These are phyloP conservation scores for Barnettozyma hawaiiensis DNA, from an alignment of 1,139 yeast genomes.

Conservation along the genomic window DNA sequence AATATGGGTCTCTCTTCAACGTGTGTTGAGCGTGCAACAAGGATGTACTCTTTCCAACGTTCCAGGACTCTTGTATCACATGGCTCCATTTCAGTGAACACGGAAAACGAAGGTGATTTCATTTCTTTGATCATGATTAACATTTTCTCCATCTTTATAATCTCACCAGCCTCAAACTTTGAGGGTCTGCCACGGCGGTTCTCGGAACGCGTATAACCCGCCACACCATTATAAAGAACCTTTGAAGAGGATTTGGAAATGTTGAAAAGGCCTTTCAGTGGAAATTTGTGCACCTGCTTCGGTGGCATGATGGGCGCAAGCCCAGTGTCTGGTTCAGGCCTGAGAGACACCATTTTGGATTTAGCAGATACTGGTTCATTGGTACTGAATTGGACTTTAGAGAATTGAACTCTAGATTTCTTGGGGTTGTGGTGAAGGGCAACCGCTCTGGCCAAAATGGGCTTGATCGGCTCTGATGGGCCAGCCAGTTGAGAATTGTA, in stretches of 20 bases:
- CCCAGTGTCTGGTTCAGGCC: slow-evolving; percentile 6
- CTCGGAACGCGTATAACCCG: slow-evolving; percentile 9
- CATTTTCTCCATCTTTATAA: slow-evolving; percentile 60
- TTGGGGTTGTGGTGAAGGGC: not conserved
- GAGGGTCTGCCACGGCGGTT: slow-evolving; percentile 17
- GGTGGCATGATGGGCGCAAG: slow-evolving; percentile 1
- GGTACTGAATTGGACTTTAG: slow-evolving; percentile 1
- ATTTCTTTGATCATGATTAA: slow-evolving; percentile 51
- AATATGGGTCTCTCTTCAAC: slow-evolving; percentile 42
- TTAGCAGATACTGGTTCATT: not conserved
- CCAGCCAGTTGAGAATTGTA: not conserved
- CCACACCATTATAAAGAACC: slow-evolving; percentile 11
- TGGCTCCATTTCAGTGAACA: slow-evolving; percentile 43
- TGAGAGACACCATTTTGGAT: slow-evolving; percentile 3
- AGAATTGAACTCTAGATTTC: slow-evolving; percentile 1
- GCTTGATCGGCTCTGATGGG: slow-evolving; percentile 1
- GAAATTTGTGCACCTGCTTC: not conserved
- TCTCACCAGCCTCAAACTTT: slow-evolving; percentile 44
- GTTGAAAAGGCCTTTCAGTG: not conserved
- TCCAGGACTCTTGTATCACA: slow-evolving; percentile 54
- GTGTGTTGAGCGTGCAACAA: slow-evolving; percentile 59
- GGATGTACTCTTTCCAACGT: slow-evolving; percentile 70
- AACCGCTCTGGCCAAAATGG: not conserved
- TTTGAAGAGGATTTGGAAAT: slow-evolving; percentile 9
- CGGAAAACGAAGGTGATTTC: slow-evolving; percentile 25